A percentile compares a stretch with the other conserved stretches of the same genome.
These are phyloP conservation scores for Paraconiothyrium sp. DNA, from an alignment of 2,329 filamentous ascomycete genomes.

Conservation along the genomic window DNA sequence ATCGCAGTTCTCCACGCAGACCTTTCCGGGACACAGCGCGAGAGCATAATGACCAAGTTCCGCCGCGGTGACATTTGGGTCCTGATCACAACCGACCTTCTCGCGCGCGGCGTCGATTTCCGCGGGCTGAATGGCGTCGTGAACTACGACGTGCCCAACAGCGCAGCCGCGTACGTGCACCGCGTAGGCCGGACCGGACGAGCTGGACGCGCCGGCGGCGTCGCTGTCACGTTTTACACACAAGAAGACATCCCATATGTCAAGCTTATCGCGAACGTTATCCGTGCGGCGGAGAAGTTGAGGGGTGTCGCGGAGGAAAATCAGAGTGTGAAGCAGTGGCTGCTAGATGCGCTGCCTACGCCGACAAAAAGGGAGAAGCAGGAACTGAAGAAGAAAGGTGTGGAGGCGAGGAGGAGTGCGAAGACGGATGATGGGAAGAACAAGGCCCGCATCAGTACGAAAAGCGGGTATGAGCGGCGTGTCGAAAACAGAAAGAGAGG, in stretches of 20 bases:
- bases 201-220: conserved; percentile 84
- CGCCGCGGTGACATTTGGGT: conserved; percentile 94
- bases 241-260: conserved; percentile 92
- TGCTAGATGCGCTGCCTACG: conserved; percentile 85
- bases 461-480: conserved; percentile 78
- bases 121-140: conserved; percentile 94
- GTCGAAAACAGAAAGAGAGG: conserved; percentile 73
- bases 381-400: conserved; percentile 81
- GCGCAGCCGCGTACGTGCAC: conserved; percentile 89
- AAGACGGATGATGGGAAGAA: conserved; percentile 33
- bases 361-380: conserved; percentile 85
- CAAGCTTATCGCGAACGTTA: conserved; percentile 92
- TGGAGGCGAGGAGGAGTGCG: conserved; percentile 71
- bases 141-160: conserved; percentile 97
- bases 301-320: conserved; percentile 53
- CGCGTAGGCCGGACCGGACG: conserved; percentile 90
- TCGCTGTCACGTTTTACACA: conserved; percentile 94
- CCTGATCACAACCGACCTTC: conserved; percentile 91
- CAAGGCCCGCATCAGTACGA: conserved; percentile 76
- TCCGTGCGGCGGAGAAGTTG: conserved; percentile 81
- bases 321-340: conserved; percentile 70
- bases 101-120: conserved; percentile 94
- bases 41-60: conserved; percentile 87
- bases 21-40: conserved; percentile 78
- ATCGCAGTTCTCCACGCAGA: conserved; percentile 92